phyloP scores from a whole-genome alignment of 768 basidiomycete genomes.

The Hygrophorus pudorinus region DNA sequence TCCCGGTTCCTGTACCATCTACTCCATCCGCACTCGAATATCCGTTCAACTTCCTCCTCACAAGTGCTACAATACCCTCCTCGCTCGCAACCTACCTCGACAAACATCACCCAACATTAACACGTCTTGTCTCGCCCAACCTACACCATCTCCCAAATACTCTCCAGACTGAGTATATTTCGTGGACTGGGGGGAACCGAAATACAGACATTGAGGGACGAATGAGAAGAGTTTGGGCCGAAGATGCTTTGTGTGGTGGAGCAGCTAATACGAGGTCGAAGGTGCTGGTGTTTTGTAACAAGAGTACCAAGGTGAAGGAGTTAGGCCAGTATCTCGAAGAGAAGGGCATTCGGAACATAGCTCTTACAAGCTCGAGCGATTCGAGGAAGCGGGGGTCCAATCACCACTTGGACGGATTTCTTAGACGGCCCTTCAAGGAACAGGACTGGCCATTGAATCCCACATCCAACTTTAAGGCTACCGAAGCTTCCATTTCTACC shows the following conservation, averaged over 20 bases:
- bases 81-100: constrained; percentile 60
- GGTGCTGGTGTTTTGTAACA: constrained; percentile 80
- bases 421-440: constrained; percentile 23
- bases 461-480: constrained; percentile 1
- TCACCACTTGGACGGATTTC: constrained; percentile 66
- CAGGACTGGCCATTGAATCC: not conserved
- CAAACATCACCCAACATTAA: constrained; percentile 46
- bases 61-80: constrained; percentile 81
- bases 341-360: constrained; percentile 52
- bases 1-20: constrained; percentile 11
- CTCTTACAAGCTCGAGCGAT: constrained; percentile 54
- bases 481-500: constrained; percentile 12
- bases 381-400: constrained; percentile 60
- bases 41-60: constrained; percentile 75
- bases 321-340: constrained; percentile 48
- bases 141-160: constrained; percentile 69
- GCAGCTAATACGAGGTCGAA: constrained; percentile 38
- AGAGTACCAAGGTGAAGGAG: constrained; percentile 53
- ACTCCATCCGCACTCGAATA: constrained; percentile 31
- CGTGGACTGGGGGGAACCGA: constrained; percentile 74
- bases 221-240: constrained; percentile 65
- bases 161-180: constrained; percentile 63
- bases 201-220: constrained; percentile 71
- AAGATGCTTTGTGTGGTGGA: constrained; percentile 32
- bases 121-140: constrained; percentile 71